Evolutionary conservation across 1,139 yeast genomes (phyloP).

Genomic region (Geotrichum carabidarum): DNA sequence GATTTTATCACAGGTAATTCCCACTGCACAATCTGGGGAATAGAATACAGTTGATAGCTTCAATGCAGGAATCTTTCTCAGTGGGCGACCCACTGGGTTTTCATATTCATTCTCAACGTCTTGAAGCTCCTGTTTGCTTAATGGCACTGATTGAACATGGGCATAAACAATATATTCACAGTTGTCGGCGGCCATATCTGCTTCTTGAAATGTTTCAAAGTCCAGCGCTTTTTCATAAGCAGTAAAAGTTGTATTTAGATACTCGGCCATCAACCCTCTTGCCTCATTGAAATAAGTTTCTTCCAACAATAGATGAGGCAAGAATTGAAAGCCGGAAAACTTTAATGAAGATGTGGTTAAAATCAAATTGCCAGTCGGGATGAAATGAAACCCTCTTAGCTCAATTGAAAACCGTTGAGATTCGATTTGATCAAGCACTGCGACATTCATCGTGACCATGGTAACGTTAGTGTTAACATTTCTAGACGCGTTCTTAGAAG

Average conservation of each 20-base stretch:
- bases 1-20: constrained; percentile 43
- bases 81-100: constrained; percentile 73
- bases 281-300: constrained; percentile 44
- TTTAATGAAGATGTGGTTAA: constrained; percentile 65
- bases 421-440: constrained; percentile 24
- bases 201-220: constrained; percentile 25
- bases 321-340: constrained; percentile 56
- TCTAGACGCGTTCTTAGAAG: not conserved
- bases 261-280: constrained; percentile 39
- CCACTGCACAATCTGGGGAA: constrained; percentile 84
- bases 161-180: constrained; percentile 72
- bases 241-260: constrained; percentile 41
- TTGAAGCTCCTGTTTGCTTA: constrained; percentile 49
- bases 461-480: constrained; percentile 24
- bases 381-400: constrained; percentile 65
- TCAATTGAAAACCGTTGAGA: constrained; percentile 35
- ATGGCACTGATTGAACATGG: constrained; percentile 59
- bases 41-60: constrained; percentile 56
- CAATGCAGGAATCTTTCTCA: constrained; percentile 53
- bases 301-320: constrained; percentile 48
- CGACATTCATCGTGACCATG: constrained; percentile 24
- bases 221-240: constrained; percentile 28
- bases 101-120: constrained; percentile 66
- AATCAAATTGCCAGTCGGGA: constrained; percentile 62
- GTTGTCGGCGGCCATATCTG: constrained; percentile 33